Evolutionary conservation across 345 rosid species (phyloP).

Genomic region (Zanthoxylum bungeanum): DNA sequence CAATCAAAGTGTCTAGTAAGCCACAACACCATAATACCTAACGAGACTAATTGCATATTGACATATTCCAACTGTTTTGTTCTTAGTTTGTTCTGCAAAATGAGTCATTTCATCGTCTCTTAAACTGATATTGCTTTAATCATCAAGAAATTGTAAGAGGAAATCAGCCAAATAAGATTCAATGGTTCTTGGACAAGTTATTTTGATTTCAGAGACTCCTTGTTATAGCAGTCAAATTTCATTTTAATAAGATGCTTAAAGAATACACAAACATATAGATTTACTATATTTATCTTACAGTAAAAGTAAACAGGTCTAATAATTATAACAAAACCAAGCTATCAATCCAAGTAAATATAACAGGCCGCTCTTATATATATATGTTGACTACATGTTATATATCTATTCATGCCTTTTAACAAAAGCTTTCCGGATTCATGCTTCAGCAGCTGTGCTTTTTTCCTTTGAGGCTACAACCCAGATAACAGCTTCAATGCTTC

Average conservation of each 20-base stretch:
- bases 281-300: constrained; percentile 1
- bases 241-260: not conserved
- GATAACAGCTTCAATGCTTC: constrained; percentile 68
- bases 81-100: not conserved
- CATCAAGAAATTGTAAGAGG: not conserved
- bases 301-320: not conserved
- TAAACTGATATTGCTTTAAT: not conserved
- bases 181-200: not conserved
- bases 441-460: constrained; percentile 21
- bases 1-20: not conserved
- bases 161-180: not conserved
- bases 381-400: constrained; percentile 18
- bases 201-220: not conserved
- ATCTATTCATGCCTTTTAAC: constrained; percentile 10
- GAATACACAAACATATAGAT: constrained; percentile 3
- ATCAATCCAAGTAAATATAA: constrained; percentile 2
- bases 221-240: not conserved
- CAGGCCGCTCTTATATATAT: constrained; percentile 18
- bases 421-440: not conserved
- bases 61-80: not conserved
- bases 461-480: constrained; percentile 24
- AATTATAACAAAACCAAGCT: constrained; percentile 2
- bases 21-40: not conserved
- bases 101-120: not conserved
- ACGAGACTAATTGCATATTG: not conserved